These are phyloP conservation scores for Gossypium anomalum DNA, from an alignment of 345 rosid species.

Conservation along the genomic window DNA sequence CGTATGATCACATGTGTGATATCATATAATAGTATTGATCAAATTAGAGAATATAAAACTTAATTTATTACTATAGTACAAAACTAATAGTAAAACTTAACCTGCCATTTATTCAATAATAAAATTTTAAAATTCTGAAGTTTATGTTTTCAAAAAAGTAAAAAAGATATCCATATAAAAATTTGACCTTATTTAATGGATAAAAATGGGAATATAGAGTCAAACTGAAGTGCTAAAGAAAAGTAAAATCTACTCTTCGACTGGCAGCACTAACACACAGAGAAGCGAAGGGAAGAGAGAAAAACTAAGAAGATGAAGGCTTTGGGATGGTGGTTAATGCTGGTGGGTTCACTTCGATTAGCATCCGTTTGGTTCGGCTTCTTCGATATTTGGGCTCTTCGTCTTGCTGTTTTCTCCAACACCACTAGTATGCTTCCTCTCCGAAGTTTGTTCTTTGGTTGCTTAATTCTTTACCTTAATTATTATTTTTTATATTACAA, in stretches of 20 bases:
- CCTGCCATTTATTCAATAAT: too few relatives aligned
- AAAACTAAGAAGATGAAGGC: conserved; percentile 52
- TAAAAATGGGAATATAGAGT: too few relatives aligned
- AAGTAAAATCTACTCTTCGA: not conserved
- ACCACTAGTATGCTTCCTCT: conserved; percentile 44
- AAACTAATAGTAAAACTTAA: too few relatives aligned
- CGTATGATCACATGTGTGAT: too few relatives aligned
- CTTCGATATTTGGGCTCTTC: conserved; percentile 89
- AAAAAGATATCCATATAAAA: too few relatives aligned
- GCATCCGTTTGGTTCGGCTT: conserved; percentile 97
- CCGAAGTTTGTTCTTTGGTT: not conserved
- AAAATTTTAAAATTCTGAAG: too few relatives aligned
- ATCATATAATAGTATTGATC: too few relatives aligned
- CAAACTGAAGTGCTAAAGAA: not conserved
- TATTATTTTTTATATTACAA: not conserved
- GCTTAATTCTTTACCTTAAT: not conserved
- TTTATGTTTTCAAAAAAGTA: too few relatives aligned
- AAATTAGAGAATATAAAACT: too few relatives aligned
- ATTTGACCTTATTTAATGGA: too few relatives aligned
- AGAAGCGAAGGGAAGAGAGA: not conserved
- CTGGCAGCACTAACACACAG: not conserved
- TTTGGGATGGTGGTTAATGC: conserved; percentile 87
- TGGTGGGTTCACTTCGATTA: conserved; percentile 77
- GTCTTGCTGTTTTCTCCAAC: conserved; percentile 81
- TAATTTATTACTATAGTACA: too few relatives aligned